Percentiles rank a stretch among this genome's conserved stretches.
Conservation (phyloP, 2,329 filamentous ascomycete genomes). For the Escovopsis sp. region DNA sequence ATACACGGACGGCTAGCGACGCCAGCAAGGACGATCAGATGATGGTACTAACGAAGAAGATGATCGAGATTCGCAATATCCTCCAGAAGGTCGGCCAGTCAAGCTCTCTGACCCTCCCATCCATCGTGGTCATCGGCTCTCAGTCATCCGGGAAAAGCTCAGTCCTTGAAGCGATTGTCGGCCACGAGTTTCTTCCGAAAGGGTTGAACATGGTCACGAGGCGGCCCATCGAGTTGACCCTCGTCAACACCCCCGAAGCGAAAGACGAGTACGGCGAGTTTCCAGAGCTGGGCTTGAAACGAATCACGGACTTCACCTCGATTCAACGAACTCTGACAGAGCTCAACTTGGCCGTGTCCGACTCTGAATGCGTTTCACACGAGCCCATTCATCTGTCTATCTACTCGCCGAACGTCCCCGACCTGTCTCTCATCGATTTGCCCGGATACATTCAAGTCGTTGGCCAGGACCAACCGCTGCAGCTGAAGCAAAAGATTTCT, state of each 20-base stretch:
- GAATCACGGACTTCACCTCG: constrained; percentile 79
- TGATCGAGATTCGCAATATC: constrained; percentile 96
- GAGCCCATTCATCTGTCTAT: constrained; percentile 94
- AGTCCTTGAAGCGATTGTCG: constrained; percentile 90
- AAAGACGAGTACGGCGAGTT: constrained; percentile 88
- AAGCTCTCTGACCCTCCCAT: constrained; percentile 73
- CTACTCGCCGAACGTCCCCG: constrained; percentile 88
- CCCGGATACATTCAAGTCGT: constrained; percentile 96
- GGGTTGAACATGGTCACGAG: constrained; percentile 98
- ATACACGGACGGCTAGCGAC: constrained; percentile 45
- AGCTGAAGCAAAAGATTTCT: constrained; percentile 89
- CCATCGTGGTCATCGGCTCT: constrained; percentile 97
- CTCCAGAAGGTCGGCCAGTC: constrained; percentile 87
- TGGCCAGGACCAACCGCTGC: constrained; percentile 74
- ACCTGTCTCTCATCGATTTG: constrained; percentile 88
- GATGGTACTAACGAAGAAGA: constrained; percentile 98
- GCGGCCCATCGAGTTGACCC: constrained; percentile 84
- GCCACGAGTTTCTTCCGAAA: constrained; percentile 94
- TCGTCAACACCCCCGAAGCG: constrained; percentile 85
- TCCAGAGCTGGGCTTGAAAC: constrained; percentile 75
- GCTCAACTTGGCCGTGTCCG: constrained; percentile 83
- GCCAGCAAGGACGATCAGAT: constrained; percentile 87
- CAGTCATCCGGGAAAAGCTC: constrained; percentile 98
- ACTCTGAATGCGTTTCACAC: constrained; percentile 83
- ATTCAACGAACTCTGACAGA: constrained; percentile 92